Base-by-base conservation (phyloP, 2,329 filamentous ascomycete species). In the Colletotrichum shisoi region DNA sequence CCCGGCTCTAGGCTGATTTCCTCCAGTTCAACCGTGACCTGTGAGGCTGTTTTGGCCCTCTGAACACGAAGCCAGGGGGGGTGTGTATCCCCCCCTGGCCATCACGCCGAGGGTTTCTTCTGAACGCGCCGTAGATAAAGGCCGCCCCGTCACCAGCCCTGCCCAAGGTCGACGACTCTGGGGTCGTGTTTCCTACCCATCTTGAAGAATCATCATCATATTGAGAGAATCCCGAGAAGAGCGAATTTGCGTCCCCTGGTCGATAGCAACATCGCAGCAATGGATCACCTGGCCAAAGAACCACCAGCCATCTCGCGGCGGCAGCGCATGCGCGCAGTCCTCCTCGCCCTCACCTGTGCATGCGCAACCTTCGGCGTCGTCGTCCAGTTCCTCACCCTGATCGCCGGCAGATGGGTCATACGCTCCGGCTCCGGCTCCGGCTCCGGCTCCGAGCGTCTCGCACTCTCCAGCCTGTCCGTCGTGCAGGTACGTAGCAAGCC, bases 331-430 rank as follows among this genome's bases (percentile, higher is more conserved):
- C 48, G 61, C 15, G 15, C 49, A n/a, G 19, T 31, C 2, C 53
- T 70, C 1, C 67, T 67, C 13, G 37, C 19, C 4, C 17, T 59
- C 17, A 39, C 67, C 4, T 61, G 40, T 11, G 1, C 15, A 17
- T n/a, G 67, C 13, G 57, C 39, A 2, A 2, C 31, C 9, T 34
- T 57, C n/a, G 48, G 37, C n/a, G 4, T 31, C 4, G 3, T 49
- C 42, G 53, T 61, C 34, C 62, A 69, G 40, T 13, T 67, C n/a
- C 19, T 69, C 9, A 61, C 44, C 21, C 13, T 67, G 1, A 27
- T 62, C 19, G 68, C 66, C 12, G 68, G 62, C n/a, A 59, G 46
- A 13, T 58, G 62, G 46, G n/a, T 67, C 12, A 27, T 60, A 8
- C 62, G 56, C 8, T 48, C 48, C 1, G 13, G 19, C 13, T 15